Base-by-base conservation (phyloP, 1,284 basidiomycete species). In the Melampsora larici-populina region DNA sequence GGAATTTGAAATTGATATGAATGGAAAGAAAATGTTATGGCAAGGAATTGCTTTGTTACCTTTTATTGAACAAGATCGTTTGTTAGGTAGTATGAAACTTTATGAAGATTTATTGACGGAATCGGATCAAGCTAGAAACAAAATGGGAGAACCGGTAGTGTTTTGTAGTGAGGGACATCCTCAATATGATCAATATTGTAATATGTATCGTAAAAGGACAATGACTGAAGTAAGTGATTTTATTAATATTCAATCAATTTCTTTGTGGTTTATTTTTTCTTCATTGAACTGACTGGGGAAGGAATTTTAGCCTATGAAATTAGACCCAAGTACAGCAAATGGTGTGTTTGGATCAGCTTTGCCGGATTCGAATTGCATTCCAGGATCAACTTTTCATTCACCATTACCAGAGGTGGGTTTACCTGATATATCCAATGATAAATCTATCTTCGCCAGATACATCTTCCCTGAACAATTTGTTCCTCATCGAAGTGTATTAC, bases 11-110 rank as follows among this genome's bases (percentile, higher is more conserved):
- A 91, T 99, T 82, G 97, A 99, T 84, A 99, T 99, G 97, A 99
- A 99, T 83, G 97, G 97, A 79, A 99, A 99, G 86, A 94, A 93
- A 85, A 98, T 99, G 95, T 88, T 92, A 1, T 99, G 97, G 97
- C 97, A 99, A 85, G 97, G 97, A 78, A 94, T 99, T 65, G 95
- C 95, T 0, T 86, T 99, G 1, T 86, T 99, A 29, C 95, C 97
- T 7, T 99, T 99, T 86, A 99, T 99, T 80, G 93, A 99, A 82
- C 88, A 91, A 83, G 88, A 88, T 79, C 89, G 95, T 24, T 85
- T 98, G 29, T 85, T 97, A 70, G 89, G 88, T 31, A 93, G 94
- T 1, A 93, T 99, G 89, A 88, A 87, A 21, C 86, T 87, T 33
- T 88, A 89, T 78, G 93, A 96, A 84, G 85, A 87, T 0, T 85